Evolutionary conservation across 257 asterid genomes (phyloP).

Genomic region (Solanum paucissectum): DNA sequence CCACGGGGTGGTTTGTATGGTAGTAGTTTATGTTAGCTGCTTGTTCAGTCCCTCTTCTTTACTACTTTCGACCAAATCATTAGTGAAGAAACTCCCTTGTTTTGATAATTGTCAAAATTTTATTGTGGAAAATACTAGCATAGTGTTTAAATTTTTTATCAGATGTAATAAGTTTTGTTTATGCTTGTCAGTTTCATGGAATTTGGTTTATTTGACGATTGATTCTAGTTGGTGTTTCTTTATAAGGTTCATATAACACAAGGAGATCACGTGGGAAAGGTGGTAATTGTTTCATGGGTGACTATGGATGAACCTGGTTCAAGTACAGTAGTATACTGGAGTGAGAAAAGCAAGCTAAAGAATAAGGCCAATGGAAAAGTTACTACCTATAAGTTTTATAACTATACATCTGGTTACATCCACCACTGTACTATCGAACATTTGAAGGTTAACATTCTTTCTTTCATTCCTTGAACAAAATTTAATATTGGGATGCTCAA

Average conservation of each 20-base stretch:
- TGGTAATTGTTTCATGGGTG: constrained; percentile 83
- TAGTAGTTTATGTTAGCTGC: neutral
- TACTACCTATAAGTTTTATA: constrained; percentile 40
- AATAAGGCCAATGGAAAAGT: constrained; percentile 26
- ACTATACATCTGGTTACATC: constrained; percentile 75
- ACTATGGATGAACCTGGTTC: constrained; percentile 64
- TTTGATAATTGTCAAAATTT: neutral
- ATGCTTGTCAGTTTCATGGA: neutral
- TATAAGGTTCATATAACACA: constrained; percentile 81
- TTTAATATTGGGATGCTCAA: neutral
- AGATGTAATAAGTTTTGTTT: neutral
- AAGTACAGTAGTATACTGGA: constrained; percentile 43
- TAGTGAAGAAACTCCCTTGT: neutral
- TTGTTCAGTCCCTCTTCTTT: neutral
- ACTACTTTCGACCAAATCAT: neutral
- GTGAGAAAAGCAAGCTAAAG: constrained; percentile 24
- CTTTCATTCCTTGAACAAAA: neutral
- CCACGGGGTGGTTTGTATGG: neutral
- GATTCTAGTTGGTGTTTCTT: neutral
- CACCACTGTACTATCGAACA: constrained; percentile 49
- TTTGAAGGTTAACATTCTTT: constrained; percentile 30
- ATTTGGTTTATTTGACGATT: neutral
- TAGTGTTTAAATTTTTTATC: neutral
- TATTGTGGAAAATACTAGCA: neutral
- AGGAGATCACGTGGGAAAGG: constrained; percentile 79